These are phyloP conservation scores for Anacardium occidentale DNA, from an alignment of 345 rosid genomes.

Conservation along the genomic window DNA sequence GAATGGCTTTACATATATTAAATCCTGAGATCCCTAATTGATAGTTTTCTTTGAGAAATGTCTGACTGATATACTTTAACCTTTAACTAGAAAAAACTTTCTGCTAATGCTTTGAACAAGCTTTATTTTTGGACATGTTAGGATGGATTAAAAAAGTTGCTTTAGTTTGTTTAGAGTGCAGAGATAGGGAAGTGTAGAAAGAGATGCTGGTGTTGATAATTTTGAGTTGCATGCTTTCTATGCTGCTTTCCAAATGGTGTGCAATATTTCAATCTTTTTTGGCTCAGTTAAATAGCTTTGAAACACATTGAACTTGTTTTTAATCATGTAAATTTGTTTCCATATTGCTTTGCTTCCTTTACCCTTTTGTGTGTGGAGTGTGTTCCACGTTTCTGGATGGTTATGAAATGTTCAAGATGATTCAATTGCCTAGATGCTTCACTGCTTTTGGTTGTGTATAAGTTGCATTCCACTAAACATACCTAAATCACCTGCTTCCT, in stretches of 20 bases:
- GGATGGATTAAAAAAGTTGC: constrained; percentile 2
- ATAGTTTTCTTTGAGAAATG: too few species aligned
- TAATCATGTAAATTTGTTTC: constrained; percentile 6
- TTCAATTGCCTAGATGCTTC: background rate
- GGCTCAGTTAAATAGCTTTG: background rate
- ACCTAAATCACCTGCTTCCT: background rate
- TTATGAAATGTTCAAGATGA: too few species aligned
- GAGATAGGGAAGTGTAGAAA: constrained; percentile 78
- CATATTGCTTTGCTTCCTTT: background rate
- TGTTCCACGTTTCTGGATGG: too few species aligned
- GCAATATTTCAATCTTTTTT: background rate
- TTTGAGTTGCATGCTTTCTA: constrained; percentile 88
- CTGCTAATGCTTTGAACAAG: background rate
- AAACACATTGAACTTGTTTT: background rate
- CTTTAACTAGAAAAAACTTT: background rate
- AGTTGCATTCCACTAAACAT: background rate
- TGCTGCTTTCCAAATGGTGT: constrained; percentile 94
- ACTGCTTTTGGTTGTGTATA: background rate
- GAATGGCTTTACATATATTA: background rate
- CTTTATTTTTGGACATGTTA: background rate
- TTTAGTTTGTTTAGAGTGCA: constrained; percentile 62
- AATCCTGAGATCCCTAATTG: too few species aligned
- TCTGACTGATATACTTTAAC: too few species aligned
- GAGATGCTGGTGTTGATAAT: constrained; percentile 75
- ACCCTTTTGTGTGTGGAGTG: background rate